Base-by-base conservation (phyloP, 2,329 filamentous ascomycete genomes). In the Magnaporthiopsis rhizophila region DNA sequence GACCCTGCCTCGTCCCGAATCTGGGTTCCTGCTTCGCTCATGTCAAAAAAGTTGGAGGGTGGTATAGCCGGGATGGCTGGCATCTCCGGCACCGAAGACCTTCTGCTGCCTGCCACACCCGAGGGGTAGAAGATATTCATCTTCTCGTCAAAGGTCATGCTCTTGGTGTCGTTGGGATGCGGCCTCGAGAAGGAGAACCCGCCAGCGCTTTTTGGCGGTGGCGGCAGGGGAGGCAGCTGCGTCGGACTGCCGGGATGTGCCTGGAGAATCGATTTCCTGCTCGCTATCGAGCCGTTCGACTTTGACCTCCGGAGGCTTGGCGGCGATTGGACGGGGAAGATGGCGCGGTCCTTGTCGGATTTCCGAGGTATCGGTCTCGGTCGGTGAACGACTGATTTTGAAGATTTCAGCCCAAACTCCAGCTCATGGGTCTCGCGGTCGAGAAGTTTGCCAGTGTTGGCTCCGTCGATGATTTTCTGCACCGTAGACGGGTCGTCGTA, bases 71-170 rank as follows among this genome's bases (percentile, higher is more conserved):
- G 80, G 56, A 83, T 67, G 1, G 74, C 69, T 8, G 80, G 80
- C 56, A 83, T 67, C 3, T 79, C 75, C 13, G 81, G 81, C 18
- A 83, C 75, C 3, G 77, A 77, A 4, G 78, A 79, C 64, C 74
- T 74, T 11, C 76, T 64, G 6, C 67, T 63, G 64, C 66, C 67
- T 63, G 72, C 72, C 61, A 74, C 66, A 62, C 78, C 72, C 9
- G 73, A 71, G 3, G 79, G 76, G 67, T 83, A 84, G 30, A 86
- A 72, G 6, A 84, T 71, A 1, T 77, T 74, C 74, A 86, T 82
- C 70, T 85, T 86, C 68, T 86, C 83, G 62, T 85, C 76, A 66
- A 84, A 80, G 0, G 81, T 84, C 83, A 85, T 86, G 69, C 81
- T 85, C 71, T 79, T 81, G 3, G 81, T 84, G 66, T 83, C 73